phyloP scores from a whole-genome alignment of 139 green algal species.

The Limnomonas spitsbergensis region DNA sequence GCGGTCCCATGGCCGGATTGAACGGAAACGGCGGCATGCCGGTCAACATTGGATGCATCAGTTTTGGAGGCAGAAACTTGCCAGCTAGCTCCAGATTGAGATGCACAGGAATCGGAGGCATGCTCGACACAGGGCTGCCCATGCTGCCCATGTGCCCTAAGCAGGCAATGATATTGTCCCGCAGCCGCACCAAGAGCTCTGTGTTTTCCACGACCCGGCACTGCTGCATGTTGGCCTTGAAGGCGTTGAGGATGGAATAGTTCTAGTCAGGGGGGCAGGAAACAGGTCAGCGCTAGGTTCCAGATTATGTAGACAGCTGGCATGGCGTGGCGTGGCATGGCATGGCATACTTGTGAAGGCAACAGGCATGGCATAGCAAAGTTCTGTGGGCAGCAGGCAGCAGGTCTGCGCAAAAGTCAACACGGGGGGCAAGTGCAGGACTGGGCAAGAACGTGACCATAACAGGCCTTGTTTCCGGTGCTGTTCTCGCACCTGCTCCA shows the following conservation, averaged over 20 bases:
- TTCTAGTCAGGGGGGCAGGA: conserved; percentile 33
- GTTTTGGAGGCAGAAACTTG: conserved; percentile 48
- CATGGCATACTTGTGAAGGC: too few relatives aligned
- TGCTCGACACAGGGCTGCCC: conserved; percentile 70
- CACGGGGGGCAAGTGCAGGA: too few relatives aligned
- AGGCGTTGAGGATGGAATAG: conserved; percentile 59
- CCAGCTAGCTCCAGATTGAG: conserved; percentile 69
- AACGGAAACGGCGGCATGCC: conserved; percentile 1
- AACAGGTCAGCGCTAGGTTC: too few relatives aligned
- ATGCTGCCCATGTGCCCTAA: conserved; percentile 67
- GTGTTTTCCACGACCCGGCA: conserved; percentile 79
- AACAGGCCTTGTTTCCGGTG: too few relatives aligned
- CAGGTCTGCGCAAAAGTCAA: too few relatives aligned
- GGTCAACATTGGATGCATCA: conserved; percentile 7
- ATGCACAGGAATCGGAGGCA: conserved; percentile 82
- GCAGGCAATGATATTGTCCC: conserved; percentile 79
- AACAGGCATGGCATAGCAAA: too few relatives aligned
- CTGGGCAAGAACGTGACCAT: too few relatives aligned
- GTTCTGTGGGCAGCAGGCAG: too few relatives aligned
- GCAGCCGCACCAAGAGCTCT: conserved; percentile 72
- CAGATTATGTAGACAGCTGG: too few relatives aligned
- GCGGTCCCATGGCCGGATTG: conserved; percentile 16
- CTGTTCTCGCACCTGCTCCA: too few relatives aligned
- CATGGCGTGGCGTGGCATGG: too few relatives aligned
- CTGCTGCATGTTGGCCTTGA: conserved; percentile 56